A percentile compares a stretch with the other conserved stretches of the same genome.
Evolutionary conservation across 1,139 yeast genomes (phyloP).

Genomic region (Protomyces macrosporus): DNA sequence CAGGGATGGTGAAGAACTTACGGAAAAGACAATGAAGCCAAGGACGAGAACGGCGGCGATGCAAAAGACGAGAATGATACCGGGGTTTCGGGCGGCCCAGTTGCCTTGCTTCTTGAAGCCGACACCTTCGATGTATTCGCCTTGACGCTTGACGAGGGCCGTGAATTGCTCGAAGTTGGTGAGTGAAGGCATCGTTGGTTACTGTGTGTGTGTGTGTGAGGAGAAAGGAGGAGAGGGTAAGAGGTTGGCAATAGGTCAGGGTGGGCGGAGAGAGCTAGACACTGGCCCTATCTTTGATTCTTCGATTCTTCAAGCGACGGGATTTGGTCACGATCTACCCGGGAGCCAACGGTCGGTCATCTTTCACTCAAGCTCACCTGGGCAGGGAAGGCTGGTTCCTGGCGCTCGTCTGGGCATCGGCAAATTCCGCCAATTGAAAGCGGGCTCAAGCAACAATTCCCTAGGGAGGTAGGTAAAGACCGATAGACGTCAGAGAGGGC

Average conservation of each 20-base stretch:
- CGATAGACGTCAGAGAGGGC: too few relatives aligned
- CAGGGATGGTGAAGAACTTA: neutral
- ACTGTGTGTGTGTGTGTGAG: neutral
- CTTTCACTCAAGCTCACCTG: too few relatives aligned
- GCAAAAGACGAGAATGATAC: conserved; percentile 24
- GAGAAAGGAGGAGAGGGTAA: neutral
- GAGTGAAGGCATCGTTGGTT: neutral
- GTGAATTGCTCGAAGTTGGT: neutral
- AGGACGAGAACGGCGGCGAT: conserved; percentile 9
- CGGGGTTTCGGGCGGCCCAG: conserved; percentile 4
- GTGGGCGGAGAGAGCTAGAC: too few relatives aligned
- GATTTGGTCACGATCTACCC: too few relatives aligned
- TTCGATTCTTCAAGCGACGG: too few relatives aligned
- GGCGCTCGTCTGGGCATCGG: too few relatives aligned
- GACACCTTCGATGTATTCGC: neutral
- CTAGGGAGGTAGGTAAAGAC: too few relatives aligned
- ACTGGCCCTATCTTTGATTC: too few relatives aligned
- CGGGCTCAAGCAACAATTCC: too few relatives aligned
- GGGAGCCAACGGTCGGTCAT: too few relatives aligned
- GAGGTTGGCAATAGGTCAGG: neutral
- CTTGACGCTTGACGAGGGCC: neutral
- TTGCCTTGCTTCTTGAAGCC: conserved; percentile 1
- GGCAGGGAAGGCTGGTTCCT: too few relatives aligned
- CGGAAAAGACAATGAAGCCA: conserved; percentile 9
- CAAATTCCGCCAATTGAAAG: too few relatives aligned